A percentile compares a stretch with the other conserved stretches of the same genome.
phyloP scores from a whole-genome alignment of 2,329 filamentous ascomycete genomes.

The Penicillium sp. region DNA sequence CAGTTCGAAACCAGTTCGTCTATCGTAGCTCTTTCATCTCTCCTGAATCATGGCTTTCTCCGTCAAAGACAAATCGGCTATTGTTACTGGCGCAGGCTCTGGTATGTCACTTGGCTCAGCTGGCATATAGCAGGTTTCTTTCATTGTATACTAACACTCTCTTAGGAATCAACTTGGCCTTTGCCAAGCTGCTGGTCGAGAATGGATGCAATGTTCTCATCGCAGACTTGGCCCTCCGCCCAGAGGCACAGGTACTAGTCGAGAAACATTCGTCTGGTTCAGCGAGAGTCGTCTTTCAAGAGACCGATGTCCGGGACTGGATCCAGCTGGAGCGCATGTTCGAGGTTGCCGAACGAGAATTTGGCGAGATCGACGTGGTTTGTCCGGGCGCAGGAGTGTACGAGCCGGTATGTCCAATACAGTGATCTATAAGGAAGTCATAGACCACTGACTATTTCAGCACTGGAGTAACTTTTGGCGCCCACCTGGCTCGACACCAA shows the following conservation, averaged over 20 bases:
- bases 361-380: slow-evolving; percentile 45
- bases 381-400: slow-evolving; percentile 45
- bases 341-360: slow-evolving; percentile 44
- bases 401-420: slow-evolving; percentile 42
- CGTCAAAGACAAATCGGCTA: slow-evolving; percentile 46
- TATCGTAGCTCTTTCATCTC: neutral
- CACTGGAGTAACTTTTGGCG: slow-evolving; percentile 48
- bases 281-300: slow-evolving; percentile 40
- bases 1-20: too few species aligned
- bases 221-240: slow-evolving; percentile 42
- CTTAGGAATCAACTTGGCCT: slow-evolving; percentile 44
- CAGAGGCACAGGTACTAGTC: slow-evolving; percentile 41
- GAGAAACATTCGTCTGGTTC: slow-evolving; percentile 33
- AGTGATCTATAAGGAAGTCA: too few species aligned
- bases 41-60: slow-evolving; percentile 31
- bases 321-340: slow-evolving; percentile 47
- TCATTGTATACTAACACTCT: neutral
- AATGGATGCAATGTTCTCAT: slow-evolving; percentile 45
- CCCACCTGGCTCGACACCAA: slow-evolving; percentile 41
- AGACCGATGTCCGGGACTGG: slow-evolving; percentile 49
- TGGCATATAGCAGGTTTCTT: neutral
- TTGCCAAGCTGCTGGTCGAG: slow-evolving; percentile 40
- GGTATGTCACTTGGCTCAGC: slow-evolving; percentile 31
- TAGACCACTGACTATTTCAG: slow-evolving; percentile 19
- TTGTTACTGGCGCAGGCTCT: slow-evolving; percentile 52